phyloP scores from a whole-genome alignment of 345 rosid species.

The Chamaenerion angustifolium region DNA sequence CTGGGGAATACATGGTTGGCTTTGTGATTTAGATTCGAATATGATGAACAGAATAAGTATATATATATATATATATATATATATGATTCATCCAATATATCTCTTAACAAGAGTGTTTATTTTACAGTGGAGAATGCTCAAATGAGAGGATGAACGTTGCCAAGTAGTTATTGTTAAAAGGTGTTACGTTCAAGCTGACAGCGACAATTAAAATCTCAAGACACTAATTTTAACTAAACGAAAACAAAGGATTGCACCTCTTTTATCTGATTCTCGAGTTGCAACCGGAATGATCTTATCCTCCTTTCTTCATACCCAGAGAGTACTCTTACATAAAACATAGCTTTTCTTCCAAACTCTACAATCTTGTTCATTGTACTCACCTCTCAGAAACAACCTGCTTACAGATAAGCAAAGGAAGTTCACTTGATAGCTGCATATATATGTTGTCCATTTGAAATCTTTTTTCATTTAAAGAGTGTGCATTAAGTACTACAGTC shows the following conservation, averaged over 20 bases:
- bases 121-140: too few relatives aligned
- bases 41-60: too few relatives aligned
- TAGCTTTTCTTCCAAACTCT: constrained; percentile 72
- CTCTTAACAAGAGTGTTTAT: too few relatives aligned
- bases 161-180: not conserved
- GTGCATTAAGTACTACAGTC: not conserved
- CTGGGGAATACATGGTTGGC: too few relatives aligned
- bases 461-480: not conserved
- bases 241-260: constrained; percentile 26
- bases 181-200: not conserved
- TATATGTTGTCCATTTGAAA: not conserved
- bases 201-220: not conserved
- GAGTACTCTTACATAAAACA: constrained; percentile 76
- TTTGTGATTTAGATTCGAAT: too few relatives aligned
- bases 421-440: too few relatives aligned
- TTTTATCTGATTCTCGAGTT: constrained; percentile 58
- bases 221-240: not conserved
- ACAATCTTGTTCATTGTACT: constrained; percentile 51
- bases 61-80: too few relatives aligned
- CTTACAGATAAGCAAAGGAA: too few relatives aligned
- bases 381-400: not conserved
- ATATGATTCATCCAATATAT: too few relatives aligned
- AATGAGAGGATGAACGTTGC: not conserved
- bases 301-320: constrained; percentile 87
- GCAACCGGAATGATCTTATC: constrained; percentile 63